Percentiles rank a stretch among this genome's conserved stretches.
These are phyloP conservation scores for Aspergillus tanneri DNA, from an alignment of 2,329 filamentous ascomycete genomes.

Conservation along the genomic window DNA sequence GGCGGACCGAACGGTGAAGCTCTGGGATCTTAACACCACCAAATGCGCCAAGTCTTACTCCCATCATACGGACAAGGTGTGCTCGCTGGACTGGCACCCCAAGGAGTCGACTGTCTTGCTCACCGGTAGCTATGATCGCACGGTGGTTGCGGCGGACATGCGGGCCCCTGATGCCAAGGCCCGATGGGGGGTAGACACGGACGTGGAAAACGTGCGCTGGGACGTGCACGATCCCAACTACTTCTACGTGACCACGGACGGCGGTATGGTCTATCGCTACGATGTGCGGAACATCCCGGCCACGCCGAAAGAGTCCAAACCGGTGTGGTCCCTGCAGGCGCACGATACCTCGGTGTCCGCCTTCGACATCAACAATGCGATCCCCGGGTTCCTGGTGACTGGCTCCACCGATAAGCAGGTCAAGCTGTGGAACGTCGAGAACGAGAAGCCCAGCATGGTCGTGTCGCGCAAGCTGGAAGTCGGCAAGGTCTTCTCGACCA, in stretches of 20 bases:
- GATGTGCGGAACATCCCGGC: slow-evolving; percentile 76
- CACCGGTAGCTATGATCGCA: slow-evolving; percentile 92
- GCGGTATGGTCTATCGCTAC: slow-evolving; percentile 87
- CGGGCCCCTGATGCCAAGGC: slow-evolving; percentile 81
- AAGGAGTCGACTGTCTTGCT: slow-evolving; percentile 83
- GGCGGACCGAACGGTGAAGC: slow-evolving; percentile 93
- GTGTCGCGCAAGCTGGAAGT: slow-evolving; percentile 89
- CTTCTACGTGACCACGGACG: slow-evolving; percentile 95
- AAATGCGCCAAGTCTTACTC: slow-evolving; percentile 94
- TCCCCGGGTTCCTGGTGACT: slow-evolving; percentile 90
- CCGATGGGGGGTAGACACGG: slow-evolving; percentile 90
- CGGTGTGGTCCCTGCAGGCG: slow-evolving; percentile 91
- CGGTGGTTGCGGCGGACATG: slow-evolving; percentile 94
- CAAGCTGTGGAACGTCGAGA: slow-evolving; percentile 91
- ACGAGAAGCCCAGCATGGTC: slow-evolving; percentile 81
- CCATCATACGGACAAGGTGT: slow-evolving; percentile 97
- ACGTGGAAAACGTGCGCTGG: slow-evolving; percentile 91
- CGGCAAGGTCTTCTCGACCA: slow-evolving; percentile 88
- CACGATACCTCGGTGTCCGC: slow-evolving; percentile 89
- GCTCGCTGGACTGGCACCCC: slow-evolving; percentile 90
- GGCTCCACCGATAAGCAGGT: slow-evolving; percentile 92
- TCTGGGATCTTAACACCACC: slow-evolving; percentile 92
- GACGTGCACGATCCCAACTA: slow-evolving; percentile 88
- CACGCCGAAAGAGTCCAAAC: slow-evolving; percentile 71
- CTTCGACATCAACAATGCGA: slow-evolving; percentile 85